Base-by-base conservation (phyloP, 139 green algal genomes). In the Asterochloris sp. region DNA sequence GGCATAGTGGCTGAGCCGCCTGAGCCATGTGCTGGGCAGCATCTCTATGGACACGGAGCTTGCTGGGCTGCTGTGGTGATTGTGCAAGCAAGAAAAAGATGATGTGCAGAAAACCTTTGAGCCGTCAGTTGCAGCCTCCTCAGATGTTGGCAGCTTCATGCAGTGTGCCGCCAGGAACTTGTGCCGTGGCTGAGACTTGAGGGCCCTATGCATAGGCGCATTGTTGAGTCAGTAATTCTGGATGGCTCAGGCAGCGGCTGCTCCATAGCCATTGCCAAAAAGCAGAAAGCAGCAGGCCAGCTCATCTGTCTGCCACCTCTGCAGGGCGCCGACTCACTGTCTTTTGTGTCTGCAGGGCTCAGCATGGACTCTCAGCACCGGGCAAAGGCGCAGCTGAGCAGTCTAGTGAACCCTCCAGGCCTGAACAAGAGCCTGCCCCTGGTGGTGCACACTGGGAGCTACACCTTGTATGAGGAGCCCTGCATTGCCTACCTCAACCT, bases 381-480 rank as follows among this genome's bases (percentile, higher is more conserved):
- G 9, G 11, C 76, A n/a, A 16, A 80, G 38, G 38, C 76, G 23
- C n/a, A 80, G 76, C 76, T 80, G 19, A 80, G 60, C 61, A 69
- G 60, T 28, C 21, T 69, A 14, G 76, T 80, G 12, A 24, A 62
- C 24, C 76, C 76, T 27, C 68, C 68, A 69, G 76, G 76, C 24
- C 76, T 69, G 12, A n/a, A 61, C 60, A 80, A 80, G 60, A 69
- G 60, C 23, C 47, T 80, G 60, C 76, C 76, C 12, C 60, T 80
- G 21, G 76, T 80, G 60, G 76, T 80, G 23, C 76, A 80, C 61
- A 80, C 76, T 12, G 60, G 47, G 19, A 62, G 76, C 60, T 69
- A 80, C 76, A 80, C 76, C 14, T 13, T 80, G 21, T 80, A 80
- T 69, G 76, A 80, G 60, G 76, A 80, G 60, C 76, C 76, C 13